Conservation (phyloP, 306 rosid genomes). For the Purshia tridentata region DNA sequence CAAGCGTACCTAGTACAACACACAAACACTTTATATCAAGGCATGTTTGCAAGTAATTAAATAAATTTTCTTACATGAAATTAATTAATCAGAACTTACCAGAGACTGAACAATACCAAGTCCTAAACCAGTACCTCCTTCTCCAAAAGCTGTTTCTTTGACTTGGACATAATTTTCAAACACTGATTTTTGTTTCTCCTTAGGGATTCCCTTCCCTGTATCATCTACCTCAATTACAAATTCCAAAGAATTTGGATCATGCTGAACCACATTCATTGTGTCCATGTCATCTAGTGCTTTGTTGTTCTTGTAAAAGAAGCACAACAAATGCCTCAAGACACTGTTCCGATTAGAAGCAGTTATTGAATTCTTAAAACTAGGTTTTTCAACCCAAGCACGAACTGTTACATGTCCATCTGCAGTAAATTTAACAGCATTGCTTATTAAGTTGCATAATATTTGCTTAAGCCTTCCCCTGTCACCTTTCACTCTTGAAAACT, state of each 20-base stretch:
- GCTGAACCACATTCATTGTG: constrained; percentile 27
- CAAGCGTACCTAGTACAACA: constrained; percentile 55
- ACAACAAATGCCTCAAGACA: constrained; percentile 22
- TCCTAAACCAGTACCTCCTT: constrained; percentile 88
- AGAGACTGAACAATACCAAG: constrained; percentile 85
- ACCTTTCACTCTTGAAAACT: constrained; percentile 53
- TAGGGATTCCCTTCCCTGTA: constrained; percentile 87
- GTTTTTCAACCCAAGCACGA: constrained; percentile 59
- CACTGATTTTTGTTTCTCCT: constrained; percentile 56
- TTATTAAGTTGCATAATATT: constrained; percentile 61
- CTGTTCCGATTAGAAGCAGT: constrained; percentile 27
- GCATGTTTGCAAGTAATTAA: not conserved
- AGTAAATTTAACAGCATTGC: constrained; percentile 85
- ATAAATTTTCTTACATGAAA: no score
- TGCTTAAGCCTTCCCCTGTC: constrained; percentile 81
- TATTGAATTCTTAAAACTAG: constrained; percentile 40
- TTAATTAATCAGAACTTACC: constrained; percentile 35
- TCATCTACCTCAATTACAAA: constrained; percentile 82
- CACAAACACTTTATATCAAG: not conserved
- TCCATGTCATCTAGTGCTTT: constrained; percentile 27
- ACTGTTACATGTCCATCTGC: constrained; percentile 59
- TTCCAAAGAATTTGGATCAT: constrained; percentile 44
- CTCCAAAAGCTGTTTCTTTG: constrained; percentile 52
- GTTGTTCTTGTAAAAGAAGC: constrained; percentile 38
- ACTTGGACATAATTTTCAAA: constrained; percentile 81